Evolutionary conservation across 1,284 basidiomycete genomes (phyloP).

Genomic region (Trametes pubescens): DNA sequence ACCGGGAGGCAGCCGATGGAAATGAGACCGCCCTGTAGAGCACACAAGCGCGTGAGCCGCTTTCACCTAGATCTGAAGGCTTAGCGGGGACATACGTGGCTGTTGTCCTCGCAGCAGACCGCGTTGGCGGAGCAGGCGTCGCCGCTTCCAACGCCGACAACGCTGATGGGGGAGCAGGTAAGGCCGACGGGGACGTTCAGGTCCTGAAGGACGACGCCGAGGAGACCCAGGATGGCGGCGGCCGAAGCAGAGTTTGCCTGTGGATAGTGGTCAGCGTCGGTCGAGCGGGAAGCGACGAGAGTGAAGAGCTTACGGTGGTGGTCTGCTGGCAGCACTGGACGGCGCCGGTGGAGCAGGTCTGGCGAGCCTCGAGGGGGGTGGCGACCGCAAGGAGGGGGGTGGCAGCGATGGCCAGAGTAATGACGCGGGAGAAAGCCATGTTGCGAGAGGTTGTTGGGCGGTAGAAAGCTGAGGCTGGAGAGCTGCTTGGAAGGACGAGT

Average conservation of each 20-base stretch:
- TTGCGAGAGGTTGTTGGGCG: slow-evolving; percentile 2
- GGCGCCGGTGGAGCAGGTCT: slow-evolving; percentile 36
- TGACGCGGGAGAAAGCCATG: slow-evolving; percentile 25
- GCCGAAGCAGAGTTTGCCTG: slow-evolving; percentile 28
- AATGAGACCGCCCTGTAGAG: slow-evolving; percentile 16
- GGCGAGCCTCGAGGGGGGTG: slow-evolving; percentile 28
- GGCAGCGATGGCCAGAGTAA: slow-evolving; percentile 17
- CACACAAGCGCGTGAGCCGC: background rate
- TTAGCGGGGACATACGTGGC: background rate
- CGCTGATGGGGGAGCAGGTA: slow-evolving; percentile 40
- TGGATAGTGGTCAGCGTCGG: background rate
- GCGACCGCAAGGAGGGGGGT: slow-evolving; percentile 33
- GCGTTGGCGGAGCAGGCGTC: slow-evolving; percentile 26
- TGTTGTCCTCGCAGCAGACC: slow-evolving; percentile 13
- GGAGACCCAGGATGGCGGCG: slow-evolving; percentile 29
- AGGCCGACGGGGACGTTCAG: slow-evolving; percentile 38
- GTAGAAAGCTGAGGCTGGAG: slow-evolving; percentile 1
- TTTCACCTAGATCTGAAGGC: no score
- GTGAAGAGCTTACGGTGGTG: slow-evolving; percentile 11
- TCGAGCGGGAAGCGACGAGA: background rate
- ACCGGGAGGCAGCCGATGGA: slow-evolving; percentile 22
- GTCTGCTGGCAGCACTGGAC: slow-evolving; percentile 39
- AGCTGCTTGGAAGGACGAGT: slow-evolving; percentile 17
- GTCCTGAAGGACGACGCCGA: slow-evolving; percentile 38
- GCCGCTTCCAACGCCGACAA: slow-evolving; percentile 36